Evolutionary conservation across 2,329 filamentous ascomycete species (phyloP), one percentile per base, ranked within the genome.

Genomic region (Talaromyces islandicus): DNA sequence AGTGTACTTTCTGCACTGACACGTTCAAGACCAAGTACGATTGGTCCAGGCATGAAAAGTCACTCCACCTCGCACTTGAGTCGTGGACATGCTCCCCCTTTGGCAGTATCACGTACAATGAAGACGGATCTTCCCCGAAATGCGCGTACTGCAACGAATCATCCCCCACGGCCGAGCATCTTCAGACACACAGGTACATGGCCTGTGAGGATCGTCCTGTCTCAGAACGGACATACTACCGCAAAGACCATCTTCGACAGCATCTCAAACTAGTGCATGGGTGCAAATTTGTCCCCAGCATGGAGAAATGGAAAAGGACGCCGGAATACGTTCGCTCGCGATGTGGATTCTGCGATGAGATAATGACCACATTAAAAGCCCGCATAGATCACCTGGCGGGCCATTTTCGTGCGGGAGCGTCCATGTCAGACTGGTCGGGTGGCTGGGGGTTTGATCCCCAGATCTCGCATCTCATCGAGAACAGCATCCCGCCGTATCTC

Each of bases 211-310:
- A 80, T 56, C 82, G 81, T 60, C 78, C 79, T 3, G 60, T 76
- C 0, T 77, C 80, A 41, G 75, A 79, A 38, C 73, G 81, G 24
- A 84, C 81, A 1, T 85, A 84, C 69, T 84, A 82, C 67, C 74
- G 82, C 25, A 84, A 84, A 68, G 82, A 85, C 62, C 82, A 85
- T 64, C 72, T 85, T 0, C 74, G 81, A 46, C 82, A 85, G 64
- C 82, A 85, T 66, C 68, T 84, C 32, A 76, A 80, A 19, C 71
- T 84, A 27, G 80, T 83, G 71, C 82, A 85, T 64, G 75, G 75
- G 48, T 80, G 78, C 63, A 80, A 80, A 61, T 77, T 83, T 70
- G 73, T 68, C 0, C 71, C 72, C 27, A 60, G 63, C 43, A 83
- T 85, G 79, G 80, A 84, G 7, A 71, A 69, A 11, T 85, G 83